Base-by-base conservation (phyloP, 257 asterid genomes). In the Hygrophila difformis region DNA sequence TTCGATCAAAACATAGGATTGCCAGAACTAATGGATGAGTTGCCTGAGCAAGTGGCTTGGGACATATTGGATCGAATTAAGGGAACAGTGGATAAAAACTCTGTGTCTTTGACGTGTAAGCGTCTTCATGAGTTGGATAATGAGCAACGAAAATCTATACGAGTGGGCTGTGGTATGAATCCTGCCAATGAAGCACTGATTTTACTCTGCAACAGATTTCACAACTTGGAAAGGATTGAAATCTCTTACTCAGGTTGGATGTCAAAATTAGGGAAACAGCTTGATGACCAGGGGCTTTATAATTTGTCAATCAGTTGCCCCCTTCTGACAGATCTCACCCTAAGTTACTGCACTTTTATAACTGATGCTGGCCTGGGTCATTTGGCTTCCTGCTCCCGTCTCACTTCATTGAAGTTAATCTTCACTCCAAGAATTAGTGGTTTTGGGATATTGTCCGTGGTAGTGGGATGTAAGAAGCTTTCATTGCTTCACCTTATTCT, bases 221-320 rank as follows among this genome's bases (percentile, higher is more conserved):
- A 15, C 18, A 69, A 69, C 53, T 53, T 87, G 67, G 91, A 78
- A 22, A 80, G 50, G 57, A 72, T 87, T 5, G 93, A 87, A 54
- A 78, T 87, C 39, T 55, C 67, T 37, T 83, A 87, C 74, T 69
- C 83, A 1, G 97, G 95, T 56, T 87, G 95, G 95, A 78, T 80
- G 95, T 87, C 92, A 23, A 80, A 63, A 47, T 72, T 75, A 50
- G 97, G 97, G 3, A 78, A 70, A 55, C 97, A 87, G 51, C 58
- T 83, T 39, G 93, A 78, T 45, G 95, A 83, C 46, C 49, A 57
- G 44, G 93, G 92, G 23, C 77, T 87, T 59, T 40, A 34, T 47
- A 49, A 60, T 39, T 84, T 87, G 51, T 75, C 95, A 9, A 46
- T 22, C 33, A 53, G 56, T 62, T 87, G 97, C 53, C 81, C 76